Conservation (phyloP, 169 alveolate species). For the Hepatocystis sp. region DNA sequence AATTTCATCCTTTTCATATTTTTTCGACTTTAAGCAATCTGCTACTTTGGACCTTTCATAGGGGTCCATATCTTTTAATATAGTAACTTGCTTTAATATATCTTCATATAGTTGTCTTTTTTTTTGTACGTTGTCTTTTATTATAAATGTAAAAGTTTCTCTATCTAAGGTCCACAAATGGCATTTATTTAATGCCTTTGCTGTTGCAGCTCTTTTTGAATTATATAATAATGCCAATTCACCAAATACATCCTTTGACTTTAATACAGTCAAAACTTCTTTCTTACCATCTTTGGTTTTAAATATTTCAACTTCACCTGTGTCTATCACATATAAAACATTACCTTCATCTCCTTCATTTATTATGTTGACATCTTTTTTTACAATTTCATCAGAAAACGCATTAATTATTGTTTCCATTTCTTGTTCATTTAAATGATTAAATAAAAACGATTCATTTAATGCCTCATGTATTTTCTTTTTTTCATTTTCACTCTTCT, state of each 20-base stretch:
- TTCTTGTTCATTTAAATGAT: conserved; percentile 87
- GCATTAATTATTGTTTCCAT: conserved; percentile 89
- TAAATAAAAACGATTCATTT: conserved; percentile 86
- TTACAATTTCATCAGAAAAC: conserved; percentile 89
- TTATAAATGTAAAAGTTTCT: conserved; percentile 95
- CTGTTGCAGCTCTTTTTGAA: conserved; percentile 97
- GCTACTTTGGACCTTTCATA: conserved; percentile 95
- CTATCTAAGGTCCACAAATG: conserved; percentile 94
- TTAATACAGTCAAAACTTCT: conserved; percentile 81
- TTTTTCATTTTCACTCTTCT: conserved; percentile 87
- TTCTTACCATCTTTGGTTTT: conserved; percentile 86
- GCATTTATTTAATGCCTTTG: conserved; percentile 91
- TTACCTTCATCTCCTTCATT: conserved; percentile 98
- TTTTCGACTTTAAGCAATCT: conserved; percentile 92
- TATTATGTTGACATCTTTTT: conserved; percentile 88
- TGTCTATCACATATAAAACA: conserved; percentile 92
- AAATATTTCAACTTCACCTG: conserved; percentile 92
- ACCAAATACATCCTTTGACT: conserved; percentile 96
- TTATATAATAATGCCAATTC: conserved; percentile 97
- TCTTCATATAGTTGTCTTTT: conserved; percentile 95
- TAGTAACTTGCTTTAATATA: conserved; percentile 90
- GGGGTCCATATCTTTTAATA: conserved; percentile 92
- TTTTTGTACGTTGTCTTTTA: conserved; percentile 94
- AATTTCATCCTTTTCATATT: conserved; percentile 89
- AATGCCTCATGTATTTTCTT: conserved; percentile 84